Evolutionary conservation across 164 flowering plant species (phyloP).

Genomic region (Santalum album): DNA sequence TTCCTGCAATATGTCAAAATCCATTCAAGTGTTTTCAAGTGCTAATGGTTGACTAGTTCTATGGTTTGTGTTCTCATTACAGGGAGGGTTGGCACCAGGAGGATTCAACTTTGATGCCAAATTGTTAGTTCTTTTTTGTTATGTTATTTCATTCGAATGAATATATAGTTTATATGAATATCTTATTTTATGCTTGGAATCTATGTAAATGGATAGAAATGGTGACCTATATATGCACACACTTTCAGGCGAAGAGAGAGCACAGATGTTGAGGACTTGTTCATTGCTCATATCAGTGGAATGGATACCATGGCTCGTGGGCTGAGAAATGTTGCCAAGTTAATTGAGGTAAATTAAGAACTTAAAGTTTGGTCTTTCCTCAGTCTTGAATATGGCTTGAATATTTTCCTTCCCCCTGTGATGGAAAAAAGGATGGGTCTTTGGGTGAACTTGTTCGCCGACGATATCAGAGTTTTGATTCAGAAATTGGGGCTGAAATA

Average conservation of each 20-base stretch:
- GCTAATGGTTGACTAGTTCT: background rate
- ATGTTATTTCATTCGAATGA: too few species aligned
- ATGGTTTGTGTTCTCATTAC: background rate
- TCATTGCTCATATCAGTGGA: constrained; percentile 86
- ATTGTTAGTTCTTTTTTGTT: constrained; percentile 41
- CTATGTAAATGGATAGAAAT: too few species aligned
- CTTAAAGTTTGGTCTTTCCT: background rate
- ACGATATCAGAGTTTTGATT: constrained; percentile 79
- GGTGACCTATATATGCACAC: background rate
- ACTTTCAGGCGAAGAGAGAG: constrained; percentile 81
- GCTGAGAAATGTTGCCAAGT: constrained; percentile 77
- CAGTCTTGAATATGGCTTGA: background rate
- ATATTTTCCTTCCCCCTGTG: background rate
- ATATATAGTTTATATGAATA: too few species aligned
- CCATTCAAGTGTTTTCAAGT: background rate
- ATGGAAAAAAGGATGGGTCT: constrained; percentile 58
- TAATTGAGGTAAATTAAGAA: constrained; percentile 47
- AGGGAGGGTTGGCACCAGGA: constrained; percentile 98
- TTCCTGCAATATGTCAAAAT: background rate
- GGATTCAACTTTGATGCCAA: constrained; percentile 99
- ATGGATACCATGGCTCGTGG: constrained; percentile 99
- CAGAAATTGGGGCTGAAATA: constrained; percentile 69
- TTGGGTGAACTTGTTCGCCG: constrained; percentile 69
- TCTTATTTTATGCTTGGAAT: too few species aligned
- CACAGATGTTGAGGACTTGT: constrained; percentile 94